phyloP scores from a whole-genome alignment of 306 rosid genomes.

The Cicer cuneatum region DNA sequence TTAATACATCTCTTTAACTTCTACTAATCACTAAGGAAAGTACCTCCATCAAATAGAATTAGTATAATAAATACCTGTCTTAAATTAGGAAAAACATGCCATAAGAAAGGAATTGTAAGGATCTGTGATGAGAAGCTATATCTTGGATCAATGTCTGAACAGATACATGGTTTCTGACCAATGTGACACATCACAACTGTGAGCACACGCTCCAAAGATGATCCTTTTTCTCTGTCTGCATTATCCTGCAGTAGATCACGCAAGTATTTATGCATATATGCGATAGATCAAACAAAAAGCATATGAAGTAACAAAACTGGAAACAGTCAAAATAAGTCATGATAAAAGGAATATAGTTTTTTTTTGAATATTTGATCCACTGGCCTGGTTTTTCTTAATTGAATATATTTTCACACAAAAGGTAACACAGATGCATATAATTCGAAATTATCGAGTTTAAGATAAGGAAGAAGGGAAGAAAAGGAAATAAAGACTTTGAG shows the following conservation, averaged over 20 bases:
- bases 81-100: constrained; percentile 78
- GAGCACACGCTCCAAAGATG: constrained; percentile 81
- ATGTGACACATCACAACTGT: constrained; percentile 65
- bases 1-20: constrained; percentile 13
- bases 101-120: constrained; percentile 84
- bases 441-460: background rate
- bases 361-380: constrained; percentile 30
- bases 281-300: constrained; percentile 34
- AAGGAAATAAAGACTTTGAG: background rate
- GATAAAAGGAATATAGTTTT: constrained; percentile 25
- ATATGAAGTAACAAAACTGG: constrained; percentile 15
- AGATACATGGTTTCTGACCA: constrained; percentile 76
- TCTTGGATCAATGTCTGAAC: constrained; percentile 63
- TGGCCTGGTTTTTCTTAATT: constrained; percentile 14
- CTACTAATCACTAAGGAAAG: constrained; percentile 26
- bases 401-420: constrained; percentile 8
- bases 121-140: constrained; percentile 90
- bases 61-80: constrained; percentile 63
- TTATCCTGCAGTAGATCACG: constrained; percentile 63
- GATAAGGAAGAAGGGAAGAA: background rate
- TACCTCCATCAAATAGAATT: constrained; percentile 28
- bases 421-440: background rate
- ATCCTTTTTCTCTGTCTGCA: constrained; percentile 52
- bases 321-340: constrained; percentile 17
- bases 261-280: constrained; percentile 33